Percentiles rank a stretch among this genome's conserved stretches.
Conservation (phyloP, 495 filamentous ascomycete genomes). For the Evansstolkia leycettana region DNA sequence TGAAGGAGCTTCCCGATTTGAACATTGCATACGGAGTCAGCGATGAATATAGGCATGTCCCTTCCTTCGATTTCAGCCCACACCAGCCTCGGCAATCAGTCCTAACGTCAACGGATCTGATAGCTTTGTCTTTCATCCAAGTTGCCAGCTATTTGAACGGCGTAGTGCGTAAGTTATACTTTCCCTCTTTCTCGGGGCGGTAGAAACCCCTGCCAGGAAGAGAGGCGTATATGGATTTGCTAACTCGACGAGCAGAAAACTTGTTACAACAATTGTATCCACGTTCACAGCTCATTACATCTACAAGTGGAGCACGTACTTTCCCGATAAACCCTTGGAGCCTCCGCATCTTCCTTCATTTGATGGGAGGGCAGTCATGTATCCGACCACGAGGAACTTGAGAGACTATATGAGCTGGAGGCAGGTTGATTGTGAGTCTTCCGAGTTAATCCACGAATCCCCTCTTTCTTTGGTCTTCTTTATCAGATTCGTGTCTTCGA, state of each 20-base stretch:
- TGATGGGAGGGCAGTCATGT: conserved; percentile 81
- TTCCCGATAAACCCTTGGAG: conserved; percentile 53
- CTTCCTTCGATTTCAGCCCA: not conserved
- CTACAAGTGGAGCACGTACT: conserved; percentile 64
- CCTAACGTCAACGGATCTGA: not conserved
- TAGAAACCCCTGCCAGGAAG: no score
- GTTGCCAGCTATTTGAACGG: conserved; percentile 71
- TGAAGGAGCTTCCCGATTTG: conserved; percentile 77
- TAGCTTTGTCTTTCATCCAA: conserved; percentile 83
- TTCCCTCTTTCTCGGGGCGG: not conserved
- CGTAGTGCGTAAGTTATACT: conserved; percentile 52
- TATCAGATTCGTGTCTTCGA: not conserved
- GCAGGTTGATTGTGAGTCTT: conserved; percentile 76
- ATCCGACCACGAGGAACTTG: conserved; percentile 65
- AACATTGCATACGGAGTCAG: conserved; percentile 82
- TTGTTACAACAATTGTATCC: conserved; percentile 79
- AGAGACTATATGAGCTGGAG: conserved; percentile 95
- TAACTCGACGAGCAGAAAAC: conserved; percentile 57
- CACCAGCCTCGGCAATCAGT: not conserved
- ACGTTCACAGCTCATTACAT: conserved; percentile 91
- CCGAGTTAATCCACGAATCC: no score
- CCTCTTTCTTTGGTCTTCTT: conserved; percentile 1
- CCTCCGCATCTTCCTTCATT: conserved; percentile 68
- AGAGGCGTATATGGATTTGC: no score
- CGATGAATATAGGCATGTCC: conserved; percentile 72